Conservation (phyloP, 257 asterid species). For the Rauvolfia tetraphylla region DNA sequence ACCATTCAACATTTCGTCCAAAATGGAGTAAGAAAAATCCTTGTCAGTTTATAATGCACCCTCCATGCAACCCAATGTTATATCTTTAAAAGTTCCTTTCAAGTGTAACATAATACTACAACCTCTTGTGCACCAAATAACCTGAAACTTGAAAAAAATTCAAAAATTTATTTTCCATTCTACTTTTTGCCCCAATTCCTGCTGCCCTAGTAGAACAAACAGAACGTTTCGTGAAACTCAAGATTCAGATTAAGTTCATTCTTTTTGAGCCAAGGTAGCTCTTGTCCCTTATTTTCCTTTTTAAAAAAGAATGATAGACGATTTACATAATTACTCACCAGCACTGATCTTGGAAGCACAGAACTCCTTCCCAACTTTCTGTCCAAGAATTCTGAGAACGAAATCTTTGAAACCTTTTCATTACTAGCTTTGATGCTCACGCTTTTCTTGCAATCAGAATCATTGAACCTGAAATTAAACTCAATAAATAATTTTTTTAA, state of each 20-base stretch:
- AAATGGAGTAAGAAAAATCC: not conserved
- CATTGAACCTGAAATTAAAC: constrained; percentile 28
- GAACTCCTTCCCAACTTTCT: constrained; percentile 57
- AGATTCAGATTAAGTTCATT: not conserved
- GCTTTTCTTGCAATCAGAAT: constrained; percentile 24
- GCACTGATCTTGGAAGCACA: constrained; percentile 43
- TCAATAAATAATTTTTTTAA: not conserved
- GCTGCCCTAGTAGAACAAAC: too few species aligned
- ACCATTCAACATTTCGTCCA: not conserved
- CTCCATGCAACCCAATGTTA: not conserved
- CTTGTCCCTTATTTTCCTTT: not conserved
- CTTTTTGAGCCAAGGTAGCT: not conserved
- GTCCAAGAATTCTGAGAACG: constrained; percentile 65
- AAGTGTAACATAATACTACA: too few species aligned
- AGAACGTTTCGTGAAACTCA: not conserved
- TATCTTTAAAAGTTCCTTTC: not conserved
- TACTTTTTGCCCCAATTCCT: not conserved
- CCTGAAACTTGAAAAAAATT: not conserved
- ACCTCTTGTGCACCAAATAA: not conserved
- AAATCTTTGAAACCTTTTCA: constrained; percentile 38
- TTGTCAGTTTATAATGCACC: not conserved
- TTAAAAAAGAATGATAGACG: not conserved
- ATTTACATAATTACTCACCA: constrained; percentile 27
- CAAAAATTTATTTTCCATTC: not conserved
- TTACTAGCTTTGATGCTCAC: constrained; percentile 28